phyloP scores from a whole-genome alignment of 371 early-diverging fungal genomes.

The Rhizopus delemar region DNA sequence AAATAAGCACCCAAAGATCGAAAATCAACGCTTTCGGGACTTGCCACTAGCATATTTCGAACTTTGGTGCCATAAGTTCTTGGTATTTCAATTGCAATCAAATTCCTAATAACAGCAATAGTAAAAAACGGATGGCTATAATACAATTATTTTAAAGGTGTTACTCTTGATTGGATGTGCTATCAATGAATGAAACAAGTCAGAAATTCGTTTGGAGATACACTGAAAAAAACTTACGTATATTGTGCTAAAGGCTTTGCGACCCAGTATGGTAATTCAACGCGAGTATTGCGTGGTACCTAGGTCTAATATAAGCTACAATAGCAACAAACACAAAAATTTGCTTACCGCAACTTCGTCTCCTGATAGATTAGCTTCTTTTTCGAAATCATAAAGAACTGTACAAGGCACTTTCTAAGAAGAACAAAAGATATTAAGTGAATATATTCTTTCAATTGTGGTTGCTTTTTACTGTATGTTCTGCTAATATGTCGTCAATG shows the following conservation, averaged over 20 bases:
- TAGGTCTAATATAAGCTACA: neutral
- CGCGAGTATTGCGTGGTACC: constrained; percentile 25
- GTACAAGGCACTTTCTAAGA: constrained; percentile 49
- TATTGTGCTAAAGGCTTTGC: constrained; percentile 43
- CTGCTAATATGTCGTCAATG: constrained; percentile 52
- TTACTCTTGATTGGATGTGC: constrained; percentile 9
- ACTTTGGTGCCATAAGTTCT: constrained; percentile 40
- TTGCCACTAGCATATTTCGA: constrained; percentile 45
- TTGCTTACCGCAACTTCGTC: constrained; percentile 33
- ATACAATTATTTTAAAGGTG: neutral
- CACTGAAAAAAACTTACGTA: constrained; percentile 27
- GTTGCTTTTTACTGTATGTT: constrained; percentile 35
- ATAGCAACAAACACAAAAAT: neutral
- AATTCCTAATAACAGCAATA: constrained; percentile 9
- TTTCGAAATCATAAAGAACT: constrained; percentile 32
- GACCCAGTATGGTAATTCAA: constrained; percentile 53
- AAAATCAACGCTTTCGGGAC: constrained; percentile 42
- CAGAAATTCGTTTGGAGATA: neutral
- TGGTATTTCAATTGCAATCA: constrained; percentile 42
- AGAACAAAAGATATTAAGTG: neutral
- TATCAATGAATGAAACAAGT: neutral
- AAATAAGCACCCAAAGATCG: constrained; percentile 44
- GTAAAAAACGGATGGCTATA: neutral
- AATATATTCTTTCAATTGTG: no score
- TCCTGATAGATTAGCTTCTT: constrained; percentile 40